Base-by-base conservation (phyloP, 257 asterid species). In the Solanum commersonii region DNA sequence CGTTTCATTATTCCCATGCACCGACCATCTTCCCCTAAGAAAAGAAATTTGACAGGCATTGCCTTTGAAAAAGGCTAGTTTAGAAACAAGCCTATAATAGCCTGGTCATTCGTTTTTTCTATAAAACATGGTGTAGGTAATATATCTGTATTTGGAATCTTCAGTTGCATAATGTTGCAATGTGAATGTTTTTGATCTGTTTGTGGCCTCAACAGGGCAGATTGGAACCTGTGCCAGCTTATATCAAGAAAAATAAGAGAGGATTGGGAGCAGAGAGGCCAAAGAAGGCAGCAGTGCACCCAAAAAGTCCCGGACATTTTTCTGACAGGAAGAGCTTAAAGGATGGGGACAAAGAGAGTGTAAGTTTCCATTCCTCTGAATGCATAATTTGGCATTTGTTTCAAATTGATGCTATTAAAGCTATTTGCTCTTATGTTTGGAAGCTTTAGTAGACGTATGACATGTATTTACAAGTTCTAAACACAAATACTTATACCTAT, bases 221-320 rank as follows among this genome's bases (percentile, higher is more conserved):
- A 89, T 90, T 96, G 93, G 99, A 96, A 92, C 98, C 98, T 29
- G 89, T 96, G 81, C 91, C 94, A 91, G 91, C 96, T 49, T 81
- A 90, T 72, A 37, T 92, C 56, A 96, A 95, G 94, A 96, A 91
- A 88, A 95, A 95, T 70, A 96, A 95, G 91, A 93, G 94, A 87
- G 99, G 98, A 27, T 56, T 96, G 89, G 99, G 98, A 90, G 98
- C 98, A 13, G 97, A 94, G n/a, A 93, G 90, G 89, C 91, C 90
- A 83, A 93, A 92, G 86, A 91, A 90, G 88, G 89, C 29, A 65
- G 88, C 72, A 49, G 90, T 90, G 83, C 88, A 90, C 83, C 74
- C 42, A 12, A 67, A 83, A 72, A 34, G 85, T 42, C 33, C 16
- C 88, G 29, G 89, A 84, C 84, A 35, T 68, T 84, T 71, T 40